phyloP scores from a whole-genome alignment of 345 rosid species.

The Gossypium bickii region DNA sequence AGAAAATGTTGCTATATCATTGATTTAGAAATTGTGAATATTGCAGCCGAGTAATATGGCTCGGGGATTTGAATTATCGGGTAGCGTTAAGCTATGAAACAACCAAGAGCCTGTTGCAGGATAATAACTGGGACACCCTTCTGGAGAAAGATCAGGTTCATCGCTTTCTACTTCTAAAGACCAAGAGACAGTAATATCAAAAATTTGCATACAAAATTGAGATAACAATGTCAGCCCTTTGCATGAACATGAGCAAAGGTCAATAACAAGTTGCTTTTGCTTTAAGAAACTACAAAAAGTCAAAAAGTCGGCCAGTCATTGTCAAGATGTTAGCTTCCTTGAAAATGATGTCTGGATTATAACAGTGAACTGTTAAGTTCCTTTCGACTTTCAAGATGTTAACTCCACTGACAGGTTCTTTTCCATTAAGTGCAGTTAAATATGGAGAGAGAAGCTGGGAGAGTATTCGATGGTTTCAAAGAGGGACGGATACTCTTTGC shows the following conservation, averaged over 20 bases:
- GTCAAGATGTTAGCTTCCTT: neutral
- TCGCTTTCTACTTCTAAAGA: neutral
- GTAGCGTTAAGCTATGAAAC: conserved; percentile 78
- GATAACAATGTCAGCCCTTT: neutral
- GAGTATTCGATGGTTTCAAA: conserved; percentile 66
- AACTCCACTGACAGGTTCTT: neutral
- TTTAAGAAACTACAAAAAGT: neutral
- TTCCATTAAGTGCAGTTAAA: conserved; percentile 47
- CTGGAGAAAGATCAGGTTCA: conserved; percentile 85
- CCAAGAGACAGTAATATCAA: neutral
- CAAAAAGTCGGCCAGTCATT: neutral
- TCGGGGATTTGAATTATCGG: conserved; percentile 90
- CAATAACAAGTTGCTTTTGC: neutral
- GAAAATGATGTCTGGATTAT: neutral
- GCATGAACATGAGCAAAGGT: neutral
- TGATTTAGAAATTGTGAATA: neutral
- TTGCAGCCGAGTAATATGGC: conserved; percentile 82
- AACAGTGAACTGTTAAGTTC: neutral
- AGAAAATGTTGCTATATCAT: neutral
- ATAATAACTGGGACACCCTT: conserved; percentile 71
- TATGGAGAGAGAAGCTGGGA: conserved; percentile 78
- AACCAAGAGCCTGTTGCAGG: conserved; percentile 60
- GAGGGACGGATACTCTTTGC: conserved; percentile 81
- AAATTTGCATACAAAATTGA: neutral
- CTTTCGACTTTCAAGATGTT: too few species aligned